Base-by-base conservation (phyloP, 1,284 basidiomycete genomes). In the Ceratorhiza oryzae-sativae region DNA sequence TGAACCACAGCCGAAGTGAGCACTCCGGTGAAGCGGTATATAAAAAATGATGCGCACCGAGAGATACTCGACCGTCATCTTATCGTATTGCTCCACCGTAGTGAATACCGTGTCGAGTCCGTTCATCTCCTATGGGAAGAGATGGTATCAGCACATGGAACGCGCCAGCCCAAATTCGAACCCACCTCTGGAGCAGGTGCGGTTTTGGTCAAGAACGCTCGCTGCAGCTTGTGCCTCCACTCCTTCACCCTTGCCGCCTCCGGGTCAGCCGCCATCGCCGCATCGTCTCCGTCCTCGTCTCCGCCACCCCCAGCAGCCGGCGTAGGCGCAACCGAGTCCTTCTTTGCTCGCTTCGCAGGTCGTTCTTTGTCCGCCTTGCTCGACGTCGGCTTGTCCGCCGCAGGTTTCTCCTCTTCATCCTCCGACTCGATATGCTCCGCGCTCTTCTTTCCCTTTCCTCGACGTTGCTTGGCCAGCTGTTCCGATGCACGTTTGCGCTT, bases 161-260 rank as follows among this genome's bases (percentile, higher is more conserved):
- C 60, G 41, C n/a, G n/a, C n/a, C n/a, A 72, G 12, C 27, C 32
- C 0, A 62, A 62, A 62, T 6, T 39, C 63, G 67, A 51, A 78
- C 77, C 39, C 60, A 88, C 88, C 75, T 88, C 86, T n/a, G 85
- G 82, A 77, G 86, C 88, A 0, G 88, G 86, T 2, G 71, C 9
- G 77, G 78, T 80, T 84, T 84, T 89, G 76, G 85, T 85, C 70
- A 97, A 83, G 85, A 97, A 97, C 0, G 88, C 90, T 77, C 94
- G 92, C 81, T 97, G 95, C 5, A 97, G 87, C 81, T 89, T 91
- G 81, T 95, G 93, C 77, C 94, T 86, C 94, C 94, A 95, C 71
- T 92, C 90, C 76, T 90, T 89, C 77, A 94, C 92, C 77, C 88
- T 89, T 68, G 84, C 74, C 32, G 91, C 91, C 77, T 94, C 92